Conservation (phyloP, 1,284 basidiomycete genomes). For the Ceratobasidium sp. region DNA sequence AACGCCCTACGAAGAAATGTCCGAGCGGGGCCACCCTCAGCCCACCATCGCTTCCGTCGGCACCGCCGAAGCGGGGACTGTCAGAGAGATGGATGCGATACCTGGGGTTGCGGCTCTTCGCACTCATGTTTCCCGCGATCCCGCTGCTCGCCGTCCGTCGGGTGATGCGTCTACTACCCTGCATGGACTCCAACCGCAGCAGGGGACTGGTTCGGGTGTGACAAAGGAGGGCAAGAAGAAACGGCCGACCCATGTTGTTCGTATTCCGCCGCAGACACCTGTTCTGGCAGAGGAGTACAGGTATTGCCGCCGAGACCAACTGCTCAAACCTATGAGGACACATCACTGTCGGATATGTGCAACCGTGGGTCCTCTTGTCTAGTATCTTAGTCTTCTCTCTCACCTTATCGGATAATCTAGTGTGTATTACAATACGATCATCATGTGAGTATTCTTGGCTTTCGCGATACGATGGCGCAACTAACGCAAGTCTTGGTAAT, state of each 20-base stretch:
- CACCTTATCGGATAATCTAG: no score
- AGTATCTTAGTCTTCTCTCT: no score
- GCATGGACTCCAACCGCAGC: not conserved
- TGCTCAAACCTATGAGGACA: conserved; percentile 76
- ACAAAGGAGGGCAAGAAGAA: not conserved
- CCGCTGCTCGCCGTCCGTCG: conserved; percentile 32
- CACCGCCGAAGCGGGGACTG: not conserved
- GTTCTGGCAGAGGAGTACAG: conserved; percentile 68
- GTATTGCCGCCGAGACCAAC: conserved; percentile 69
- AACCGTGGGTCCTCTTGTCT: conserved; percentile 64
- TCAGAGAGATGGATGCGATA: not conserved
- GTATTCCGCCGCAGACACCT: conserved; percentile 55
- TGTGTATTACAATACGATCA: conserved; percentile 82
- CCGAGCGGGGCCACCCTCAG: conserved; percentile 33
- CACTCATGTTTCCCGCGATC: conserved; percentile 53
- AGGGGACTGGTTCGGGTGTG: not conserved
- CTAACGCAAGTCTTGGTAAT: no score
- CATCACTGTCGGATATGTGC: conserved; percentile 84
- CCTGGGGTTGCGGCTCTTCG: not conserved
- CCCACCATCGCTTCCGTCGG: conserved; percentile 1
- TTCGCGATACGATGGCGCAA: not conserved
- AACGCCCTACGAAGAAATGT: conserved; percentile 39
- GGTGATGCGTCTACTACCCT: conserved; percentile 29
- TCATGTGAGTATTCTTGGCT: conserved; percentile 60
- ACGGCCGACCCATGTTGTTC: conserved; percentile 6